Evolutionary conservation across 129 eudicot genomes (phyloP).

Genomic region (Chrysanthemum makinoi): DNA sequence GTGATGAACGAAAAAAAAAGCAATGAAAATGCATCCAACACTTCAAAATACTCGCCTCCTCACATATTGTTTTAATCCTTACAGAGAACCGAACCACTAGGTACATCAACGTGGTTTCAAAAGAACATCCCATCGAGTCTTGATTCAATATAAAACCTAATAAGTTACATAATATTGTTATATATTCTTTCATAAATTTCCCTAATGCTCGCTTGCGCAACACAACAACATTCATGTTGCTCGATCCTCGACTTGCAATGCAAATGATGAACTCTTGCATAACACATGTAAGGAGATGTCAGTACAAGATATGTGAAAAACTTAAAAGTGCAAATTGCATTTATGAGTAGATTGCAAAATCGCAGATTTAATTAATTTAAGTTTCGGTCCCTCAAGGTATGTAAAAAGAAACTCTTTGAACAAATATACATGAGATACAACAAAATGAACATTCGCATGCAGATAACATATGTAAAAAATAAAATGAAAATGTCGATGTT

Average conservation of each 20-base stretch:
- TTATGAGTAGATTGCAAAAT: too few species aligned
- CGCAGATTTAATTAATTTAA: too few species aligned
- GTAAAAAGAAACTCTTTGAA: too few species aligned
- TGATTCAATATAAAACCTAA: conserved; percentile 30
- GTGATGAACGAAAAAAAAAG: neutral
- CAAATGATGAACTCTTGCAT: conserved; percentile 30
- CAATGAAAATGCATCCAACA: conserved; percentile 17
- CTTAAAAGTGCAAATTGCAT: neutral
- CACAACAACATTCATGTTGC: conserved; percentile 25
- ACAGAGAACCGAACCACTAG: conserved; percentile 23
- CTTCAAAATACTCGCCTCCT: conserved; percentile 14
- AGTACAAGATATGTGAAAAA: too few species aligned
- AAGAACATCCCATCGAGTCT: conserved; percentile 27
- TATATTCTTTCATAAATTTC: conserved; percentile 13
- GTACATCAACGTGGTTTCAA: conserved; percentile 34
- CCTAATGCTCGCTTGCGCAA: conserved; percentile 23
- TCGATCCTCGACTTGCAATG: conserved; percentile 9
- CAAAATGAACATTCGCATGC: too few species aligned
- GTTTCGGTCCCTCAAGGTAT: too few species aligned
- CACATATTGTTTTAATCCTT: conserved; percentile 15
- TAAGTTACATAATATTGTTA: conserved; percentile 25
- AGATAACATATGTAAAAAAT: too few species aligned
- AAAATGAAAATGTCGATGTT: too few species aligned
- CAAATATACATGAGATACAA: too few species aligned
- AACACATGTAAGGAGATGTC: conserved; percentile 52